Percentiles rank a stretch among this genome's conserved stretches.
phyloP scores from a whole-genome alignment of 2,329 filamentous ascomycete genomes.

The Claviceps capensis region DNA sequence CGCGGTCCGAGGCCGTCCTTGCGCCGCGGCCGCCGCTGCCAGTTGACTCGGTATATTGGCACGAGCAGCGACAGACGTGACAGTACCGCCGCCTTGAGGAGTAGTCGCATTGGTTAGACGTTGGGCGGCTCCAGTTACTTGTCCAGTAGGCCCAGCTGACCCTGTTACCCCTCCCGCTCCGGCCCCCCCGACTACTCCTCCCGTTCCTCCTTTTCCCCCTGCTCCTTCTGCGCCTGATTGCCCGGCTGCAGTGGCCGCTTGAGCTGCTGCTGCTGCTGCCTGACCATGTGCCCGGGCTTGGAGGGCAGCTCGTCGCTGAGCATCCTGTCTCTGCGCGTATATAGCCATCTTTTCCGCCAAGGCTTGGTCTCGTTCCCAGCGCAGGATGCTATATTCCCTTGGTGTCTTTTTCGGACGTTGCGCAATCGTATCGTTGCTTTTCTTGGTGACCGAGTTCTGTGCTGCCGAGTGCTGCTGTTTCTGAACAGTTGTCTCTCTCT shows the following conservation, averaged over 20 bases:
- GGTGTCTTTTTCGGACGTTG: constrained; percentile 57
- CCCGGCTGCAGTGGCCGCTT: constrained; percentile 30
- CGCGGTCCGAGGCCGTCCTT: constrained; percentile 36
- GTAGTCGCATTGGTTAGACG: constrained; percentile 15
- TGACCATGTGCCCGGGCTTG: constrained; percentile 34
- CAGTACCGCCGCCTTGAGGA: constrained; percentile 16
- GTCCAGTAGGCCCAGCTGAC: background rate
- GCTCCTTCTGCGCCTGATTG: background rate
- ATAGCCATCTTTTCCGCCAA: constrained; percentile 45
- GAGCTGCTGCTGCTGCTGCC: constrained; percentile 16
- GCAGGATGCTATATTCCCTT: constrained; percentile 78
- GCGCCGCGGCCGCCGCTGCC: constrained; percentile 26
- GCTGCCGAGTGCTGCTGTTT: constrained; percentile 82
- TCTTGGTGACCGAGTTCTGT: constrained; percentile 65
- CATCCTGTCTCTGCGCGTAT: constrained; percentile 45
- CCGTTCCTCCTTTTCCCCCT: background rate
- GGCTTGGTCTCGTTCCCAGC: constrained; percentile 70
- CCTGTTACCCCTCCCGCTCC: constrained; percentile 21
- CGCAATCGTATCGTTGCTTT: constrained; percentile 52
- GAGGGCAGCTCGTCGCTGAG: constrained; percentile 34
- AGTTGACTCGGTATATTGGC: constrained; percentile 28
- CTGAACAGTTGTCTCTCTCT: constrained; percentile 70
- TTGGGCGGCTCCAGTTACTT: constrained; percentile 14
- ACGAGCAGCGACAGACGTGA: constrained; percentile 19
- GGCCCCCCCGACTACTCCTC: background rate